Evolutionary conservation across 257 asterid genomes (phyloP).

Genomic region (Galeopsis tetrahit): DNA sequence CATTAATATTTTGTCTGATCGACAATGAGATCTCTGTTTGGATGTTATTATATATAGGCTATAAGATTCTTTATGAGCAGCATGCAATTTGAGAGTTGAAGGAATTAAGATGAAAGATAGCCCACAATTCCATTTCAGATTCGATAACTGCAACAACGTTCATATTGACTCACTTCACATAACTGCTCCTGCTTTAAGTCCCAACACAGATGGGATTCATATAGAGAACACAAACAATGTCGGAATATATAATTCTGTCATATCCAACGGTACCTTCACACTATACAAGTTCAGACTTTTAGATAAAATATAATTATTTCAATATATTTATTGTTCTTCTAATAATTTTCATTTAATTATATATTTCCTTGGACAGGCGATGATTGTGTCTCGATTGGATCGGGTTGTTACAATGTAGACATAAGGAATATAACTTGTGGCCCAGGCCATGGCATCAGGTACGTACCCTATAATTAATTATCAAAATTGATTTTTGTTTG

Average conservation of each 20-base stretch:
- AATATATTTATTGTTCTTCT: not conserved
- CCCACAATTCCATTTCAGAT: constrained; percentile 69
- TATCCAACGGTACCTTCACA: constrained; percentile 43
- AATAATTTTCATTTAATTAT: not conserved
- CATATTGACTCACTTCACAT: constrained; percentile 54
- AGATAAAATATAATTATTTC: not conserved
- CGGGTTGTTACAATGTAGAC: constrained; percentile 65
- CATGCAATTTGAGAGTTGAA: constrained; percentile 55
- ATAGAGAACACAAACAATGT: constrained; percentile 62
- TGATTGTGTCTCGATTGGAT: constrained; percentile 71
- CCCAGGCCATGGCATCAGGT: constrained; percentile 76
- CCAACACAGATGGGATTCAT: constrained; percentile 74
- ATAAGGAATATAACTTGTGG: constrained; percentile 71
- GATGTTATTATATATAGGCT: constrained; percentile 46
- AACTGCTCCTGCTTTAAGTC: constrained; percentile 60
- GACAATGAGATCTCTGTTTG: not conserved
- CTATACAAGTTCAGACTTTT: not conserved
- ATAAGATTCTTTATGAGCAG: constrained; percentile 71
- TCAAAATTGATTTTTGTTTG: no score
- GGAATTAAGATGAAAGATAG: constrained; percentile 57
- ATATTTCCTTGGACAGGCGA: constrained; percentile 45
- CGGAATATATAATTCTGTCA: constrained; percentile 52
- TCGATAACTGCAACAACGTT: constrained; percentile 59
- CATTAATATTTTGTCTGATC: not conserved
- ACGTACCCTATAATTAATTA: not conserved